Evolutionary conservation across 148 eudicot species (phyloP).

Genomic region (Heliosperma pusillum): DNA sequence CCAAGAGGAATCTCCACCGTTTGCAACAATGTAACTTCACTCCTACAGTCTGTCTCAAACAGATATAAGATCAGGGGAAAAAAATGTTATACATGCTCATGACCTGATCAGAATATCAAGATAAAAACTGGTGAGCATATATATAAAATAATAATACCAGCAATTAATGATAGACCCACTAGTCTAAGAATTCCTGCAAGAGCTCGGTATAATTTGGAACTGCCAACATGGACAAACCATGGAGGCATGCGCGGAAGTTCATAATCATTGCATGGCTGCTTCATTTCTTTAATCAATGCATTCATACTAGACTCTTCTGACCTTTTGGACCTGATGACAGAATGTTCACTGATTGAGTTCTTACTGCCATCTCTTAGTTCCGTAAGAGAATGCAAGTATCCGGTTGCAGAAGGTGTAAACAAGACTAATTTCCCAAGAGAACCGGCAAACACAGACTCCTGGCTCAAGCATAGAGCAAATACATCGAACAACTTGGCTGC

Average conservation of each 20-base stretch:
- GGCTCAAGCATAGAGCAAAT: conserved; percentile 73
- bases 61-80: conserved; percentile 12
- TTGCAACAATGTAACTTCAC: conserved; percentile 55
- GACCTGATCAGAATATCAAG: conserved; percentile 9
- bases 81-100: neutral
- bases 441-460: conserved; percentile 82
- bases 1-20: conserved; percentile 72
- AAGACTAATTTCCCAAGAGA: conserved; percentile 63
- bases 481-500: conserved; percentile 76
- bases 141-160: conserved; percentile 42
- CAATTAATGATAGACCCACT: conserved; percentile 60
- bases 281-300: conserved; percentile 30
- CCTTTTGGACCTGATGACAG: conserved; percentile 24
- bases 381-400: conserved; percentile 78
- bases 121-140: neutral
- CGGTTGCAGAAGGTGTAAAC: conserved; percentile 53
- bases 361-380: conserved; percentile 53
- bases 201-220: conserved; percentile 66
- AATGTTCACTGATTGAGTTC: conserved; percentile 23
- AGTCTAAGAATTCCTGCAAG: conserved; percentile 84
- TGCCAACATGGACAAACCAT: conserved; percentile 72
- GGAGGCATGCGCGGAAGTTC: conserved; percentile 93
- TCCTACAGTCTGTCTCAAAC: conserved; percentile 46
- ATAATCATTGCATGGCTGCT: conserved; percentile 33
- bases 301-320: conserved; percentile 30